Percentiles rank a stretch among this genome's conserved stretches.
Evolutionary conservation across 2,329 filamentous ascomycete species (phyloP).

Genomic region (Epichloe brachyelytri): DNA sequence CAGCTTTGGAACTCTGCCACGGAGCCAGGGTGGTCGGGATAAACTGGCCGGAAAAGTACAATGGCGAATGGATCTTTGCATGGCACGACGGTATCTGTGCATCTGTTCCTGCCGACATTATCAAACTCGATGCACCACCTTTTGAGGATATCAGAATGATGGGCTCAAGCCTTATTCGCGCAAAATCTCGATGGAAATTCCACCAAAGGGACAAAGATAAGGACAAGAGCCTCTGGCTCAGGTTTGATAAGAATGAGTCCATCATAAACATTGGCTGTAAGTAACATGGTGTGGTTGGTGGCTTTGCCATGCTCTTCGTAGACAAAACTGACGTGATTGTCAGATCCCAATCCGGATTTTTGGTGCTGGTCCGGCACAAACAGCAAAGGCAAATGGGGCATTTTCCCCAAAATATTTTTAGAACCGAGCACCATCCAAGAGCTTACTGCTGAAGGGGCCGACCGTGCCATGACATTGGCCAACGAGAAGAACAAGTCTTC

Average conservation of each 20-base stretch:
- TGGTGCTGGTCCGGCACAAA: conserved; percentile 46
- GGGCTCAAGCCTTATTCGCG: conserved; percentile 33
- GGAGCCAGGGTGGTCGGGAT: conserved; percentile 38
- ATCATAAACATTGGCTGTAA: conserved; percentile 51
- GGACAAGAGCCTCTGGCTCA: conserved; percentile 37
- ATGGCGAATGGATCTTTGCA: conserved; percentile 43
- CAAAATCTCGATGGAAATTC: conserved; percentile 41
- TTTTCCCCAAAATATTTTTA: conserved; percentile 39
- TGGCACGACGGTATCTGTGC: conserved; percentile 42
- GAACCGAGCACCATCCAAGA: conserved; percentile 33
- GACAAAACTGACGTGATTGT: background rate
- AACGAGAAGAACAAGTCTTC: conserved; percentile 22
- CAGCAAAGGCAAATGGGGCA: conserved; percentile 37
- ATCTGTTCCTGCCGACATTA: conserved; percentile 34
- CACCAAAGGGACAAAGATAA: conserved; percentile 30
- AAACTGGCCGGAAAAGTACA: conserved; percentile 36
- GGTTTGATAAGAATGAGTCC: conserved; percentile 52
- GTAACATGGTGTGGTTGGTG: conserved; percentile 12
- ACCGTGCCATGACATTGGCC: conserved; percentile 18
- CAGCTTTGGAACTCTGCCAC: conserved; percentile 32
- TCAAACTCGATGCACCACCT: conserved; percentile 35
- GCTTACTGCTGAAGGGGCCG: conserved; percentile 13
- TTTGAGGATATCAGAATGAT: conserved; percentile 32
- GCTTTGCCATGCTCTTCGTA: background rate
- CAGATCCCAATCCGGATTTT: conserved; percentile 33